phyloP scores from a whole-genome alignment of 1,139 yeast species.

The Sugiyamaella japonica region DNA sequence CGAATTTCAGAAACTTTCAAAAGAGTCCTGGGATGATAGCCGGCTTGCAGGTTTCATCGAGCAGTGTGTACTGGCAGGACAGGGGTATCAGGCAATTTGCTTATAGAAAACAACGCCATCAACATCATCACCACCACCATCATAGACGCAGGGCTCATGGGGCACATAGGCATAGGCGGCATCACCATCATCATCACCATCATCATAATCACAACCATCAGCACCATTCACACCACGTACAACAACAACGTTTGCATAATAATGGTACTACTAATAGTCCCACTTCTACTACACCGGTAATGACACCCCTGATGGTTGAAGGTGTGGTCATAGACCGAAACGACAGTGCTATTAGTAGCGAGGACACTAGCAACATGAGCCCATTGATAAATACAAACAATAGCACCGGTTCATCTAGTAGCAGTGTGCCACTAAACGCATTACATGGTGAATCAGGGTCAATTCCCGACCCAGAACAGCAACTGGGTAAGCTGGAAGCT shows the following conservation, averaged over 20 bases:
- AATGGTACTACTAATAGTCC: not conserved
- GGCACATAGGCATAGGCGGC: not conserved
- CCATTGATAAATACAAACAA: not conserved
- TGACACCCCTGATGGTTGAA: not conserved
- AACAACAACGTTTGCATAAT: not conserved
- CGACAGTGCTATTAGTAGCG: not conserved
- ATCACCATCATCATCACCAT: slow-evolving; percentile 1
- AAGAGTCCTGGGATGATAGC: slow-evolving; percentile 3
- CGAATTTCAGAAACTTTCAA: slow-evolving; percentile 8
- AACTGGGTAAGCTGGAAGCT: slow-evolving; percentile 11
- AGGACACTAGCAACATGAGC: not conserved
- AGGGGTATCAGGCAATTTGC: not conserved
- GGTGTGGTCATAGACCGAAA: not conserved
- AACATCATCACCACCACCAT: not conserved
- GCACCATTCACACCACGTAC: not conserved
- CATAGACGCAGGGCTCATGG: not conserved
- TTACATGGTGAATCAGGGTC: slow-evolving; percentile 1
- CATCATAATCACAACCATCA: not conserved
- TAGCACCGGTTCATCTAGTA: not conserved
- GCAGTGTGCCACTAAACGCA: slow-evolving; percentile 1
- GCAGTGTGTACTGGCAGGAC: slow-evolving; percentile 10
- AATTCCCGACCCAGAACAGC: slow-evolving; percentile 5
- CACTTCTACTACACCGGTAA: not conserved
- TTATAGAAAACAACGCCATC: slow-evolving; percentile 1
- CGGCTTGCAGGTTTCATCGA: slow-evolving; percentile 3